Conservation (phyloP, 2,329 filamentous ascomycete genomes). For the Endocalyx cinctus region DNA sequence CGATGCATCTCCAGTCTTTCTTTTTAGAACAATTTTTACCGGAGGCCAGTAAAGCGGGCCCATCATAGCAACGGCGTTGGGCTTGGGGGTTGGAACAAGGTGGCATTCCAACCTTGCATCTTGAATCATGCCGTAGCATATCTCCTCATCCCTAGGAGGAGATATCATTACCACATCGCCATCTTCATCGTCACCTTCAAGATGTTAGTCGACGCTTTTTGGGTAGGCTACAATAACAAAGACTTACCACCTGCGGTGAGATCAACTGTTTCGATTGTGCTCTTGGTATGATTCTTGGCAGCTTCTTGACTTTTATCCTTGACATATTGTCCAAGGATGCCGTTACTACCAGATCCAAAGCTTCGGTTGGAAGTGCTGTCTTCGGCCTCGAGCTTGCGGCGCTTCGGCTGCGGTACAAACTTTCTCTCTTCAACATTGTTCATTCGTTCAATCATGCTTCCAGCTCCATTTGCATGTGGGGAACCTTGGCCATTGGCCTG, state of each 20-base stretch:
- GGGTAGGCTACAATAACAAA: conserved; percentile 24
- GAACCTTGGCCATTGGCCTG: conserved; percentile 9
- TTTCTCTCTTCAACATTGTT: conserved; percentile 69
- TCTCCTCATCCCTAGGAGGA: conserved; percentile 63
- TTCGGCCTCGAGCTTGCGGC: conserved; percentile 51
- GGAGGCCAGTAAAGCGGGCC: conserved; percentile 61
- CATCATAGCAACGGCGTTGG: conserved; percentile 55
- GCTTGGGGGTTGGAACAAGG: conserved; percentile 64
- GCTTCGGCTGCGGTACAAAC: conserved; percentile 57
- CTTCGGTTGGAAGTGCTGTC: conserved; percentile 37
- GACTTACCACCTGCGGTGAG: not conserved
- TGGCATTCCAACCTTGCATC: conserved; percentile 62
- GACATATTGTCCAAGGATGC: conserved; percentile 62
- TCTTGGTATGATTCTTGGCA: conserved; percentile 23
- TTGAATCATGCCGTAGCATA: conserved; percentile 77
- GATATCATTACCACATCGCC: no score
- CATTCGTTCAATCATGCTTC: conserved; percentile 66
- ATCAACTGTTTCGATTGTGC: conserved; percentile 45
- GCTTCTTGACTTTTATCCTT: conserved; percentile 52
- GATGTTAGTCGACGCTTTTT: conserved; percentile 14
- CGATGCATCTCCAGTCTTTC: conserved; percentile 49
- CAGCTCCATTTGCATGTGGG: conserved; percentile 38
- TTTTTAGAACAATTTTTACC: conserved; percentile 67
- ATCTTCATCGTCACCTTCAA: conserved; percentile 50
- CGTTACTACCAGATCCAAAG: conserved; percentile 45